Conservation (phyloP, 2,329 filamentous ascomycete genomes). For the Pestalotiopsis sp. region DNA sequence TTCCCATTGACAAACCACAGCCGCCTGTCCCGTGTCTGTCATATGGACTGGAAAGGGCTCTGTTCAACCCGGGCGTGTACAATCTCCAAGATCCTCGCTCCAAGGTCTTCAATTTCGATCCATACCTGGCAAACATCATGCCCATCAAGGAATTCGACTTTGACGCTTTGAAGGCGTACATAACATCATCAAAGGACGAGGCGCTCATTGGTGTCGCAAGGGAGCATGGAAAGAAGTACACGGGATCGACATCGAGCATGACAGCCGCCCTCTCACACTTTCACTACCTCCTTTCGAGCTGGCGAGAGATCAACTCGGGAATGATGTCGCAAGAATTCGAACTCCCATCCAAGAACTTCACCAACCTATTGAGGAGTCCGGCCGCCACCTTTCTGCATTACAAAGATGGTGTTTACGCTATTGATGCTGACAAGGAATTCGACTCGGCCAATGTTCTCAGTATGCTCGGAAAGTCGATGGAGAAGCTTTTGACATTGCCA, state of each 20-base stretch:
- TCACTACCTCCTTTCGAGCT: conserved; percentile 85
- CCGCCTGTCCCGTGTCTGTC: conserved; percentile 61
- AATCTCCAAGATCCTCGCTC: conserved; percentile 87
- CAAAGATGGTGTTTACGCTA: conserved; percentile 85
- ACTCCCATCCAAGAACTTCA: conserved; percentile 67
- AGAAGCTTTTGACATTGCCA: conserved; percentile 86
- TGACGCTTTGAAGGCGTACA: conserved; percentile 79
- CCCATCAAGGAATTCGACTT: conserved; percentile 93
- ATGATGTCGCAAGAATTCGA: conserved; percentile 71
- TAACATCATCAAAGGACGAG: conserved; percentile 86
- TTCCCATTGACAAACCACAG: conserved; percentile 35
- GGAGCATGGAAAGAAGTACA: conserved; percentile 74
- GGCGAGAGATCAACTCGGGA: conserved; percentile 71
- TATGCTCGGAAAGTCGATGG: conserved; percentile 93
- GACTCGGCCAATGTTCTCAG: conserved; percentile 85
- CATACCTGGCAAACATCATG: conserved; percentile 92
- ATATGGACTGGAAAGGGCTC: conserved; percentile 81
- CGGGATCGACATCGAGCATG: conserved; percentile 97
- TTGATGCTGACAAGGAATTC: conserved; percentile 93
- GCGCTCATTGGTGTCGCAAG: conserved; percentile 71
- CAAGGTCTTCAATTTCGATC: conserved; percentile 94
- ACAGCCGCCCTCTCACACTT: conserved; percentile 86
- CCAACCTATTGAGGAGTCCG: conserved; percentile 71
- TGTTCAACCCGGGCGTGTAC: conserved; percentile 95
- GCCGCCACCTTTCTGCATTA: conserved; percentile 81